Conservation (phyloP, 345 rosid species). For the Balakata baccata region DNA sequence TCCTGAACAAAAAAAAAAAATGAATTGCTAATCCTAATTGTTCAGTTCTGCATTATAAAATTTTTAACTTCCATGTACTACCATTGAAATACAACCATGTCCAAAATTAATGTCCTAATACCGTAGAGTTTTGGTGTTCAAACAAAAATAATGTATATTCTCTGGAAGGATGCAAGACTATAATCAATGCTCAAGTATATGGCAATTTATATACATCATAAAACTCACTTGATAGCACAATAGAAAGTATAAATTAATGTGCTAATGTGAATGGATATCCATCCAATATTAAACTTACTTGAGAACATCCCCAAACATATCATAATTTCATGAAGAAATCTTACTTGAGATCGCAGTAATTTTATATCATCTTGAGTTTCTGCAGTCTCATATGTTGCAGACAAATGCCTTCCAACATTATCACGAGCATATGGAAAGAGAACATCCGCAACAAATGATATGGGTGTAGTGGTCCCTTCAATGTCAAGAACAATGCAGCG, state of each 20-base stretch:
- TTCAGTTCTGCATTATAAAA: not conserved
- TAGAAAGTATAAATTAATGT: not conserved
- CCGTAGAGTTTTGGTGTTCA: not conserved
- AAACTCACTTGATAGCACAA: not conserved
- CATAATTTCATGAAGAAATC: conserved; percentile 14
- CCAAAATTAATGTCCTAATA: not conserved
- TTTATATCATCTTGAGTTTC: conserved; percentile 80
- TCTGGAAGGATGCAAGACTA: not conserved
- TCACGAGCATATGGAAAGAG: conserved; percentile 90
- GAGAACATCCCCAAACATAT: not conserved
- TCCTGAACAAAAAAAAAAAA: not conserved
- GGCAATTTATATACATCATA: not conserved
- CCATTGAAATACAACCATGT: not conserved
- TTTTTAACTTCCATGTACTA: not conserved
- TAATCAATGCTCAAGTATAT: not conserved
- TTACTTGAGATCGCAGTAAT: conserved; percentile 72
- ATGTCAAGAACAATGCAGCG: conserved; percentile 84
- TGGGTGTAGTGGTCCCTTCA: conserved; percentile 97
- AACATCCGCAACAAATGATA: conserved; percentile 84
- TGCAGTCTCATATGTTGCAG: conserved; percentile 59
- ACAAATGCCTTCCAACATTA: conserved; percentile 80
- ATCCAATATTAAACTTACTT: not conserved
- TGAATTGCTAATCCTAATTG: conserved; percentile 3
- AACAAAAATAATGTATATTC: not conserved
- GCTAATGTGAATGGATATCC: not conserved